Evolutionary conservation across 140 eudicot genomes (phyloP).

Genomic region (Flaveria floridana): DNA sequence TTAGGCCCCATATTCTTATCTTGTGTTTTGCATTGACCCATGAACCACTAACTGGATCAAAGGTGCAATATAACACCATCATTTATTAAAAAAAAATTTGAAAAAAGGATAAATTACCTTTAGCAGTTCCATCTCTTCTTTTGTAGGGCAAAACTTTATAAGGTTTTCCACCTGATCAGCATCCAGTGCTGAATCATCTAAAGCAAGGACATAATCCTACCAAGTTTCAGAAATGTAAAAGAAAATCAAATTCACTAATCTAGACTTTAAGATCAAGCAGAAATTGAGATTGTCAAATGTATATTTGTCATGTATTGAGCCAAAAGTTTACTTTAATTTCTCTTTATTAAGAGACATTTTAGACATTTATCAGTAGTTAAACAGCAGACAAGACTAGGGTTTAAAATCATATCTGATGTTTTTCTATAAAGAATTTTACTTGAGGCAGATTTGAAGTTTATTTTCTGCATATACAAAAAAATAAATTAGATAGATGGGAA

Average conservation of each 20-base stretch:
- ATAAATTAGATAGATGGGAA: neutral
- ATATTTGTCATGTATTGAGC: neutral
- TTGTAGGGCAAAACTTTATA: constrained; percentile 61
- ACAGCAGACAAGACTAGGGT: neutral
- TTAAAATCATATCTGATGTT: neutral
- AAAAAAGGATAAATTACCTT: constrained; percentile 37
- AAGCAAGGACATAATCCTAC: constrained; percentile 52
- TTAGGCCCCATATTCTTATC: no score
- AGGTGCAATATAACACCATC: constrained; percentile 8
- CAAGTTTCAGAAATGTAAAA: constrained; percentile 17
- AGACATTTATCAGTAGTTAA: neutral
- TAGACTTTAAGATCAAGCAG: constrained; percentile 3
- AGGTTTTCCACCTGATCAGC: constrained; percentile 64
- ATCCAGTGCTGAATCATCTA: constrained; percentile 55
- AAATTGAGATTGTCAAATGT: constrained; percentile 21
- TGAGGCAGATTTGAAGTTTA: neutral
- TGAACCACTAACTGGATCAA: constrained; percentile 1
- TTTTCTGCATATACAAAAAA: neutral
- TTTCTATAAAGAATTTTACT: neutral
- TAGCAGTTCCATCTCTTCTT: constrained; percentile 53
- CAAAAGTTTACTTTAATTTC: neutral
- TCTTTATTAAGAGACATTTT: neutral
- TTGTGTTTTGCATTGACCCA: constrained; percentile 17
- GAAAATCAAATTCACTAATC: neutral
- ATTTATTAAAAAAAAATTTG: neutral